Evolutionary conservation across 495 filamentous ascomycete genomes (phyloP).

Genomic region (Daldinia loculata): DNA sequence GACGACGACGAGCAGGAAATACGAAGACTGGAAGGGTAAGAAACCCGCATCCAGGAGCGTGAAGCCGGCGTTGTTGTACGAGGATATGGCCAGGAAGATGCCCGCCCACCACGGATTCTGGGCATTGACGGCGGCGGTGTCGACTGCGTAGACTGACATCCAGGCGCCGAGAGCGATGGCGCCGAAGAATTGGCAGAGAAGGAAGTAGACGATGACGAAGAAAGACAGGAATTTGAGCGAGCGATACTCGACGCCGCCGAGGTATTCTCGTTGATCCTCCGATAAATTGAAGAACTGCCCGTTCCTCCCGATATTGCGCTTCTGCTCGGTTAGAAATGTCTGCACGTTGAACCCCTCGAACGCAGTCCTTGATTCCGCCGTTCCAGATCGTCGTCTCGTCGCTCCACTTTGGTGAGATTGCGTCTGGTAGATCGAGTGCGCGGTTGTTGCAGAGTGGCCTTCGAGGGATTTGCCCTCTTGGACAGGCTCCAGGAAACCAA

Average conservation of each 20-base stretch:
- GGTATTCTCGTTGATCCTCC: constrained; percentile 66
- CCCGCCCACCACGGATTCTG: constrained; percentile 66
- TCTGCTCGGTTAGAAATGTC: constrained; percentile 39
- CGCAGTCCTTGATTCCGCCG: constrained; percentile 33
- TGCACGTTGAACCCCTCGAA: constrained; percentile 41
- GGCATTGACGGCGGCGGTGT: constrained; percentile 65
- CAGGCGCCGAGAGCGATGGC: constrained; percentile 72
- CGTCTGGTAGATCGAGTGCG: constrained; percentile 43
- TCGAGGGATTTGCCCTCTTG: constrained; percentile 34
- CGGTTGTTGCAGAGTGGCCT: constrained; percentile 24
- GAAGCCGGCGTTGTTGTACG: constrained; percentile 85
- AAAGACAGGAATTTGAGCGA: constrained; percentile 70
- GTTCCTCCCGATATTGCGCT: constrained; percentile 65
- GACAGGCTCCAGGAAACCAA: constrained; percentile 44
- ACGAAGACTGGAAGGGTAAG: constrained; percentile 64
- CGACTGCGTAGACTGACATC: constrained; percentile 64
- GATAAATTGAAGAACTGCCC: constrained; percentile 72
- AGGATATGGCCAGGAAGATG: constrained; percentile 68
- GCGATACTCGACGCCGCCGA: constrained; percentile 77
- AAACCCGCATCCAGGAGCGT: constrained; percentile 80
- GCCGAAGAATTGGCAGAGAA: constrained; percentile 70
- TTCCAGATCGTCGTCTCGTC: constrained; percentile 36
- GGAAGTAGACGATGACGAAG: constrained; percentile 73
- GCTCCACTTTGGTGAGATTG: constrained; percentile 40
- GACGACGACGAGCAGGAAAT: constrained; percentile 75